A percentile compares a stretch with the other conserved stretches of the same genome.
Evolutionary conservation across 2,329 filamentous ascomycete genomes (phyloP).

Genomic region (Alternaria sp.): DNA sequence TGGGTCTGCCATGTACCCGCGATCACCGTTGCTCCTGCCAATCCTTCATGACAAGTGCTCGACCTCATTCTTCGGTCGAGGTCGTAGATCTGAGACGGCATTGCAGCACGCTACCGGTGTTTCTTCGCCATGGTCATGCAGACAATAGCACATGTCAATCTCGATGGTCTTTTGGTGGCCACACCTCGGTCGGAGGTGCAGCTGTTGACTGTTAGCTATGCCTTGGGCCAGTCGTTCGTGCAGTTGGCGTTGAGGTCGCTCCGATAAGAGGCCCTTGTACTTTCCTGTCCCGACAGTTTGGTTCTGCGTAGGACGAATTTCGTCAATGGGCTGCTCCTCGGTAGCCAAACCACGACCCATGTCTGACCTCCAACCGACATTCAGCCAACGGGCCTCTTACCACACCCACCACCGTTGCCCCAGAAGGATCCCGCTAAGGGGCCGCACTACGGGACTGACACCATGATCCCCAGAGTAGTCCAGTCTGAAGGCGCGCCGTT

Average conservation of each 20-base stretch:
- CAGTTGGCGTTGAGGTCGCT: conserved; percentile 23
- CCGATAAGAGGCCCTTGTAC: conserved; percentile 46
- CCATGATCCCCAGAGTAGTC: conserved; percentile 30
- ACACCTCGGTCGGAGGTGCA: conserved; percentile 23
- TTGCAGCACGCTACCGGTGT: conserved; percentile 23
- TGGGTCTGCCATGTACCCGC: conserved; percentile 17
- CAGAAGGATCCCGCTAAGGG: conserved; percentile 26
- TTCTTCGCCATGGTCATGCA: conserved; percentile 21
- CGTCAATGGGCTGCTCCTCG: conserved; percentile 37
- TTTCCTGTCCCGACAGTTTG: conserved; percentile 33
- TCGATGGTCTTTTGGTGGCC: conserved; percentile 18
- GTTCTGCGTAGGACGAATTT: conserved; percentile 36
- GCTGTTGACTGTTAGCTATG: conserved; percentile 9
- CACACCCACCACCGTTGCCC: conserved; percentile 12
- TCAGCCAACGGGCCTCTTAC: conserved; percentile 22
- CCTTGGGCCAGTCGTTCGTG: conserved; percentile 24
- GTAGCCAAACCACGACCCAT: conserved; percentile 42
- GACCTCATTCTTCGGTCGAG: conserved; percentile 22
- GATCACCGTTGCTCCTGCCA: conserved; percentile 19
- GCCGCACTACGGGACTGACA: conserved; percentile 35
- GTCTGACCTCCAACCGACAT: conserved; percentile 25
- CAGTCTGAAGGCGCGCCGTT: conserved; percentile 27
- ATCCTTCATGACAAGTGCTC: conserved; percentile 18
- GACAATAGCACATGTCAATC: conserved; percentile 22
- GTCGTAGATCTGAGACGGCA: conserved; percentile 18